Percentiles rank a stretch among this genome's conserved stretches.
Evolutionary conservation across 768 basidiomycete genomes (phyloP).

Genomic region (Suillus brevipes): DNA sequence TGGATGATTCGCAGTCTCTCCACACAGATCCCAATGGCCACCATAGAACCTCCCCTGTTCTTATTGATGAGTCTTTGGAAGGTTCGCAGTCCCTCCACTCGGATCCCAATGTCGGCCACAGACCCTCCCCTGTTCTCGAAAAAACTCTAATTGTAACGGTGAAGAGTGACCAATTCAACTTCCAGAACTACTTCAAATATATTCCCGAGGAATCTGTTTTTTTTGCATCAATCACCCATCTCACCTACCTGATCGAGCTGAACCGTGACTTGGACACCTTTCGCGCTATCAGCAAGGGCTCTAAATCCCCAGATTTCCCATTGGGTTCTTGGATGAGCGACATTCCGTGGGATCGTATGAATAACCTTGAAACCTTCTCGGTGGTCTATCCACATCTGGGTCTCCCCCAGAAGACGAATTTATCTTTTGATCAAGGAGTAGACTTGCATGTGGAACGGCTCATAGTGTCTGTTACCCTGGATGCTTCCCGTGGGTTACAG

Average conservation of each 20-base stretch:
- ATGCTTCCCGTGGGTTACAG: not conserved
- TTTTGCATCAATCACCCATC: not conserved
- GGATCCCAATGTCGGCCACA: not conserved
- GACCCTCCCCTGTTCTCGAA: not conserved
- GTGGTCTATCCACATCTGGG: not conserved
- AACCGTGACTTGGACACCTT: fast-evolving
- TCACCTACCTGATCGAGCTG: not conserved
- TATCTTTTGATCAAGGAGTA: not conserved
- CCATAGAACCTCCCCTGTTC: too few relatives aligned
- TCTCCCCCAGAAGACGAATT: too few relatives aligned
- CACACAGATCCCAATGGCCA: too few relatives aligned
- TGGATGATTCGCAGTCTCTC: too few relatives aligned
- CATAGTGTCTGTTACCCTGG: not conserved
- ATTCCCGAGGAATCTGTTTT: not conserved
- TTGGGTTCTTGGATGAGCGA: not conserved
- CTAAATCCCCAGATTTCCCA: not conserved
- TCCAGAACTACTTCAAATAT: fast-evolving
- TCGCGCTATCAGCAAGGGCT: not conserved
- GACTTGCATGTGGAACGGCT: not conserved
- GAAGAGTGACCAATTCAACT: not conserved
- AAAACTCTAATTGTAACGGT: not conserved
- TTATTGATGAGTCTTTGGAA: too few relatives aligned
- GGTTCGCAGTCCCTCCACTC: too few relatives aligned
- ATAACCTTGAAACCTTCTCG: not conserved
- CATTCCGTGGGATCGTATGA: not conserved